Evolutionary conservation across 2,329 filamentous ascomycete genomes (phyloP), one percentile per base, ranked within the genome.

Genomic region (Sclerotinia trifoliorum): DNA sequence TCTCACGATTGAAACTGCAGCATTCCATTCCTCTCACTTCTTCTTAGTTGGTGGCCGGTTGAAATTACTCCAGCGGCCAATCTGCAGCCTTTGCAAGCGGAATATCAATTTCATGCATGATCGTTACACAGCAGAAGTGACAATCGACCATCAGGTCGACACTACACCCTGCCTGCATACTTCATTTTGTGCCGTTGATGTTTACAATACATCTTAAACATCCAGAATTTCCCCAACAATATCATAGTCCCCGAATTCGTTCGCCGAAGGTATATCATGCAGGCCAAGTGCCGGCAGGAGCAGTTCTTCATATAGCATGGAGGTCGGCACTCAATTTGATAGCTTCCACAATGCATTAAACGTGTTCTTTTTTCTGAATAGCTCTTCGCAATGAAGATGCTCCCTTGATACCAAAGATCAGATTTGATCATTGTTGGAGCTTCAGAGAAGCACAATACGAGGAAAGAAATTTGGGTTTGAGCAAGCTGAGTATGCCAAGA

Each of bases 121-220:
- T 63, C 51, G 60, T 63, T 63, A 63, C 60, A 51, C 60, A 39
- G 46, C 60, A 63, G 60, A 63, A 63, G 32, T 52, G 48, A 42
- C n/a, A 42, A 51, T 51, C 51, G 46, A 63, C 29, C 8, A n/a
- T 39, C 60, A 63, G 46, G 46, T 63, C n/a, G 46, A 39, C 32
- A 51, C n/a, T 51, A 29, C 60, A 21, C 32, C 60, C 32, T 61
- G 26, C 44, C 58, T 63, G 60, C 46, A 51, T 62, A 21, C 32
- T 51, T 19, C 26, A 15, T 32, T 17, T 39, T 51, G 29, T 51
- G 13, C 46, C 60, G n/a, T 62, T 51, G 32, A 39, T 51, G 46
- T 51, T 32, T 39, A 51, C 58, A 51, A 63, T 39, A n/a, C 60
- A 51, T 42, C 32, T 63, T 51, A n/a, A 24, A 32, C 46, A 63